Evolutionary conservation across 768 basidiomycete species (phyloP).

Genomic region (Naematelia encephala): DNA sequence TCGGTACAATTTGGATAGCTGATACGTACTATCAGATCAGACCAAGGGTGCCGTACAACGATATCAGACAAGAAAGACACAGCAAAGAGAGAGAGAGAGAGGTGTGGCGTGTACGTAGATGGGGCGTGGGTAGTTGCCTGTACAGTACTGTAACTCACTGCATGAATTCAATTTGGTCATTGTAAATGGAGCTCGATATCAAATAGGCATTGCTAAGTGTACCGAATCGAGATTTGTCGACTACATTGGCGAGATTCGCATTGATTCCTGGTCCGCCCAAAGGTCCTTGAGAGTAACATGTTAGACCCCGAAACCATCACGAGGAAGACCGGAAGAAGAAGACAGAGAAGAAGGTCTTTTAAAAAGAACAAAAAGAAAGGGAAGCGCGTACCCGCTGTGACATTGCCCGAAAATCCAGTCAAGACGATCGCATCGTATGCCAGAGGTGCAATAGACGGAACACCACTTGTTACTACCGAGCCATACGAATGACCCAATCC

Average conservation of each 20-base stretch:
- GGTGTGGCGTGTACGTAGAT: too few relatives aligned
- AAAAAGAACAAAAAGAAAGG: background rate
- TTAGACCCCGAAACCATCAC: background rate
- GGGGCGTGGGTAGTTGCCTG: too few relatives aligned
- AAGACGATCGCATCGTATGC: slow-evolving; percentile 25
- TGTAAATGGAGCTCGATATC: slow-evolving; percentile 21
- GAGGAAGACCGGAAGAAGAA: background rate
- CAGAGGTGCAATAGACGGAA: slow-evolving; percentile 16
- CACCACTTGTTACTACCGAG: slow-evolving; percentile 14
- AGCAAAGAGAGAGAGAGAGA: too few relatives aligned
- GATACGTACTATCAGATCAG: background rate
- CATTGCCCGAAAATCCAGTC: slow-evolving; percentile 35
- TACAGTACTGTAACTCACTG: slow-evolving; percentile 24
- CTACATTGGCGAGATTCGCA: slow-evolving; percentile 29
- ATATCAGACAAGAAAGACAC: background rate
- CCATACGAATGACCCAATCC: slow-evolving; percentile 37
- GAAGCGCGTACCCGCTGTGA: slow-evolving; percentile 9
- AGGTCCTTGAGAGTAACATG: slow-evolving; percentile 11
- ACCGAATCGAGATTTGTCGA: slow-evolving; percentile 28
- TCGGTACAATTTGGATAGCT: slow-evolving; percentile 37
- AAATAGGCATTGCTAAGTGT: slow-evolving; percentile 27
- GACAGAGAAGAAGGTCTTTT: background rate
- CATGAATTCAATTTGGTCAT: slow-evolving; percentile 35
- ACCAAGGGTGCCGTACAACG: background rate
- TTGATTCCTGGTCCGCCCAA: slow-evolving; percentile 27